Conservation (phyloP, 2,329 filamentous ascomycete species). For the Penicillium sclerotigenum region DNA sequence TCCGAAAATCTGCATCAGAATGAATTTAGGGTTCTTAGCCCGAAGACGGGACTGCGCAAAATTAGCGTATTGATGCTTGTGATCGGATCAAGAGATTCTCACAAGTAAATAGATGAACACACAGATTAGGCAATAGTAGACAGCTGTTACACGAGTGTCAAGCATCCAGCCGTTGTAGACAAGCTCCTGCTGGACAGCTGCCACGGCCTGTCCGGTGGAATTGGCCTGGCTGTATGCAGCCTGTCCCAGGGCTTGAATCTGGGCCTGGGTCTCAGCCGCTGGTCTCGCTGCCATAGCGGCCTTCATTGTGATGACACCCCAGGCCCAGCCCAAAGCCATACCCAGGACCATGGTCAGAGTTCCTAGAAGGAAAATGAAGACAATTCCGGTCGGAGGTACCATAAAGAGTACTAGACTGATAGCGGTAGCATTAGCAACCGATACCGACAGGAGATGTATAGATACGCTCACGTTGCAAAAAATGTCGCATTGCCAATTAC, state of each 20-base stretch:
- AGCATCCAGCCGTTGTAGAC: constrained; percentile 49
- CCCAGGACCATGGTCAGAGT: constrained; percentile 46
- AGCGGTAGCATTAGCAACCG: constrained; percentile 6
- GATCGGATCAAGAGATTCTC: neutral
- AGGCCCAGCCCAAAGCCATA: constrained; percentile 50
- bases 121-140: constrained; percentile 40
- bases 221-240: constrained; percentile 32
- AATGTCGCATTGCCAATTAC: constrained; percentile 48
- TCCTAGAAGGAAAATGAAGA: constrained; percentile 47
- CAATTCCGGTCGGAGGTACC: constrained; percentile 46
- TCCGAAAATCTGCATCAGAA: constrained; percentile 47
- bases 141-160: constrained; percentile 45
- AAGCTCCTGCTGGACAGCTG: constrained; percentile 36
- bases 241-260: constrained; percentile 36
- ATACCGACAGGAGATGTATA: neutral
- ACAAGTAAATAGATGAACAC: constrained; percentile 47
- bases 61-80: neutral
- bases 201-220: constrained; percentile 27
- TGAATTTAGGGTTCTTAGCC: constrained; percentile 47
- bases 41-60: constrained; percentile 41
- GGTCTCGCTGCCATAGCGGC: constrained; percentile 47
- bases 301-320: constrained; percentile 51
- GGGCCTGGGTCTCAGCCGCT: constrained; percentile 37
- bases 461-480: constrained; percentile 37
- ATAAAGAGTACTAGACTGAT: constrained; percentile 44